Conservation (phyloP, 495 filamentous ascomycete species). For the Neurospora sp. region DNA sequence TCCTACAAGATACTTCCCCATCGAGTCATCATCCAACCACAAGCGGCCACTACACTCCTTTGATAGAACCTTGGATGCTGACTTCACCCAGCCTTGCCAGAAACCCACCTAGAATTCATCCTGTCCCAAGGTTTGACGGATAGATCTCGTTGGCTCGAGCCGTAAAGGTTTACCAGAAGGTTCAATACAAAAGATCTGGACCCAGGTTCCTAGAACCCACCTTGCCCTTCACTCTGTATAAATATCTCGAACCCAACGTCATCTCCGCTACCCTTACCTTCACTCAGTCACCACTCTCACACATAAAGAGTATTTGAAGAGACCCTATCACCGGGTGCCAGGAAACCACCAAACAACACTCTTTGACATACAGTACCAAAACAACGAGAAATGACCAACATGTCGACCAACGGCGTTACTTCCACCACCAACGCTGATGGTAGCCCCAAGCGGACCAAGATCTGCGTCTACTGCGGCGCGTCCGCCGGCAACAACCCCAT, state of each 20-base stretch:
- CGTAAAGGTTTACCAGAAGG: background rate
- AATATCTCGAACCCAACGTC: background rate
- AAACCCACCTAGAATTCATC: background rate
- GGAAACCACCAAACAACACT: background rate
- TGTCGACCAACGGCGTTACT: slow-evolving; percentile 34
- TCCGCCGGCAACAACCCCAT: slow-evolving; percentile 57
- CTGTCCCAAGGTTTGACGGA: background rate
- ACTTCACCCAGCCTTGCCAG: background rate
- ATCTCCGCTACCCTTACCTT: background rate
- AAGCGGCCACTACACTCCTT: background rate
- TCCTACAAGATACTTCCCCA: background rate
- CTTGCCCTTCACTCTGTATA: background rate
- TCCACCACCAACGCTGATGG: slow-evolving; percentile 18
- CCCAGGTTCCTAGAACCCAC: background rate
- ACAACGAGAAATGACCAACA: slow-evolving; percentile 10
- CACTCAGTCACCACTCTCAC: background rate
- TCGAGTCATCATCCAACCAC: background rate
- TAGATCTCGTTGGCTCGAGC: background rate
- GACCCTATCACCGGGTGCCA: background rate
- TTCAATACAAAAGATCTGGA: background rate
- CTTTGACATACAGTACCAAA: background rate
- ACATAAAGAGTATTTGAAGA: background rate
- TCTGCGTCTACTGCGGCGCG: slow-evolving; percentile 78
- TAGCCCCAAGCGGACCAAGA: slow-evolving; percentile 36
- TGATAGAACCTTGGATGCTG: background rate